Evolutionary conservation across 768 basidiomycete species (phyloP).

Genomic region (Zangia roseola): DNA sequence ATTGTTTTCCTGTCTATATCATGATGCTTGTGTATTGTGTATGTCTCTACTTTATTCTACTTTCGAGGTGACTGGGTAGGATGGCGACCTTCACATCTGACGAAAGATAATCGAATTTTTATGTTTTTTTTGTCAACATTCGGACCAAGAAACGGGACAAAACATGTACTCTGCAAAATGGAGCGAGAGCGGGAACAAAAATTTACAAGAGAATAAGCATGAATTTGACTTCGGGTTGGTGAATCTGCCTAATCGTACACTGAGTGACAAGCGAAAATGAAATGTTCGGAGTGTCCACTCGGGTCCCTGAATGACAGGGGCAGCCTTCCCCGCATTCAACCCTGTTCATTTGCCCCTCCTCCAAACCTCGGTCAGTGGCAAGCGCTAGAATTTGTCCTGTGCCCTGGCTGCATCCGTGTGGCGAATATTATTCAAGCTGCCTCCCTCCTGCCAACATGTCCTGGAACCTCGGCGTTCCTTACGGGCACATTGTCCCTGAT

Average conservation of each 20-base stretch:
- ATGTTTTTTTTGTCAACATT: background rate
- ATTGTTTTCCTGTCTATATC: conserved; percentile 27
- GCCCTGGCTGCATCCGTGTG: conserved; percentile 44
- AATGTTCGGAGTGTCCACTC: background rate
- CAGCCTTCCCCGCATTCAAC: background rate
- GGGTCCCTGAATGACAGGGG: background rate
- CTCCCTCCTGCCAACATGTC: conserved; percentile 43
- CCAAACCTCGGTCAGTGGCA: conserved; percentile 49
- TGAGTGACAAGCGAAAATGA: conserved; percentile 9
- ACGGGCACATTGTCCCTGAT: conserved; percentile 49
- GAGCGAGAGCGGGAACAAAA: too few relatives aligned
- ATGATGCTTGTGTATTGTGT: conserved; percentile 29
- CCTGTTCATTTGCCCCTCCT: conserved; percentile 39
- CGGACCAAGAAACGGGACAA: background rate
- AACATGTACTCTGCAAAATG: background rate
- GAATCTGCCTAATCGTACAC: conserved; percentile 26
- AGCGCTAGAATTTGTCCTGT: conserved; percentile 41
- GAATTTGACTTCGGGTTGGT: background rate
- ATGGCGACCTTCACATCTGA: conserved; percentile 7
- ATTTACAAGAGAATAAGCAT: background rate
- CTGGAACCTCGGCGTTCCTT: conserved; percentile 42
- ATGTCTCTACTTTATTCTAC: conserved; percentile 30
- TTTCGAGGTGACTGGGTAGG: conserved; percentile 18
- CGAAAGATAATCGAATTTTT: conserved; percentile 26
- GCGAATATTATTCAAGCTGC: conserved; percentile 42